Base-by-base conservation (phyloP, 345 rosid genomes). In the Aquilaria yunnanensis region DNA sequence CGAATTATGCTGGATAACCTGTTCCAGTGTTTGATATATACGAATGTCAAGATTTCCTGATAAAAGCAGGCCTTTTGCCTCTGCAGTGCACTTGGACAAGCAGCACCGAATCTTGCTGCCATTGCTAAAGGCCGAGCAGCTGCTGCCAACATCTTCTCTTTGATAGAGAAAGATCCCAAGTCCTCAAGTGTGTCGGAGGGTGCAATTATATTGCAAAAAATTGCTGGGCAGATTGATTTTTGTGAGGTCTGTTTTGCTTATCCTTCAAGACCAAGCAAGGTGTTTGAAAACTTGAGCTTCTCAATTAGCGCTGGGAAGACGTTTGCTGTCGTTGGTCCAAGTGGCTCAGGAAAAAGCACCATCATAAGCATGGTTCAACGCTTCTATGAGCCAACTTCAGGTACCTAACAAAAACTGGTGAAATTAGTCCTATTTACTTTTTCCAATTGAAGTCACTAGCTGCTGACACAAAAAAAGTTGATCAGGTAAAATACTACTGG, bases 291-390 rank as follows among this genome's bases (percentile, higher is more conserved):
- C 59, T 74, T 92, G 69, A 85, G 87, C 81, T 82, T 92, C 62
- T 68, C 82, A 6, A 57, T 89, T 32, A 57, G 50, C 63, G 81
- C 98, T 34, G 87, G 87, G 67, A 79, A 83, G 71, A 88, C 83
- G 0, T 72, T 77, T 69, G 96, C 94, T 2, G 69, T 86, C 65
- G 94, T 88, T 5, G 98, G 98, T 67, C 90, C 92, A 0, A 92
- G 98, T 41, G 98, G 98, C 41, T 86, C 98, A 6, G 98, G 96
- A 54, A 88, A 92, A 78, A 88, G 96, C 73, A 92, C 92, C 23
- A 74, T 86, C 70, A 81, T 89, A 68, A 79, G 95, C 70, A 70
- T 92, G 90, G 75, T 92, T 62, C 92, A 89, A 54, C 92, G 95
- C 57, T 85, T 92, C 75, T 92, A 92, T 67, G 95, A 89, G 37